Conservation (phyloP, 2,329 filamentous ascomycete species). For the Colletotrichum shisoi region DNA sequence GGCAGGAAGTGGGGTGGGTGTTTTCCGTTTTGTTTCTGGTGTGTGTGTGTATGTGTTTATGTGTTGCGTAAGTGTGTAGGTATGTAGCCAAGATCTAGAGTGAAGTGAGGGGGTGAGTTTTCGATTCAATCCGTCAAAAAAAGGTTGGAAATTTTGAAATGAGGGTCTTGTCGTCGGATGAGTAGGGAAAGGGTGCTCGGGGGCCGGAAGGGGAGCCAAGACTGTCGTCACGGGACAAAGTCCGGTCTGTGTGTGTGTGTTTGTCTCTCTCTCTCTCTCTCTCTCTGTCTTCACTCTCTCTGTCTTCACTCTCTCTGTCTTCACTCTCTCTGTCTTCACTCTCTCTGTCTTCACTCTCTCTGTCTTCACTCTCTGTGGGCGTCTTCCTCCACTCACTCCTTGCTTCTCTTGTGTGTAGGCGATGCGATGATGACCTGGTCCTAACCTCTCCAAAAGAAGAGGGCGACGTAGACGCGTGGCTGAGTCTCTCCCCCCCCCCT, state of each 20-base stretch:
- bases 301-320: too few species aligned
- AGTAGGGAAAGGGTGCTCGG: not conserved
- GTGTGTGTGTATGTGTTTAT: too few species aligned
- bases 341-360: too few species aligned
- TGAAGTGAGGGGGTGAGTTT: conserved; percentile 14
- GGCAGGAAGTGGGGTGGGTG: conserved; percentile 21
- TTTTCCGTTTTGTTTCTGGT: conserved; percentile 1
- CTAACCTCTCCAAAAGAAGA: not conserved
- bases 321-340: too few species aligned
- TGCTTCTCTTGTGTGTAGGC: not conserved
- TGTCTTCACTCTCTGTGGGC: too few species aligned
- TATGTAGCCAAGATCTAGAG: conserved; percentile 13
- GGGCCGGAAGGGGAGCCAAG: conserved; percentile 9
- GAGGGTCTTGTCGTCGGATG: conserved; percentile 16
- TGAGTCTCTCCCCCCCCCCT: conserved; percentile 23
- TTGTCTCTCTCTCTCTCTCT: too few species aligned
- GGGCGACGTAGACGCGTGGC: conserved; percentile 34
- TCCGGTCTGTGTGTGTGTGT: not conserved
- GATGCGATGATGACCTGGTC: not conserved
- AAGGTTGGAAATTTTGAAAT: not conserved
- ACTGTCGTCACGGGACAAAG: not conserved
- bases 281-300: too few species aligned
- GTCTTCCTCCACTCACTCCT: not conserved
- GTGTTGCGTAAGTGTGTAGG: not conserved
- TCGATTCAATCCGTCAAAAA: conserved; percentile 8